Evolutionary conservation across 228 moss, liverwort and hornwort genomes (phyloP).

Genomic region (Sphagnum fallax): DNA sequence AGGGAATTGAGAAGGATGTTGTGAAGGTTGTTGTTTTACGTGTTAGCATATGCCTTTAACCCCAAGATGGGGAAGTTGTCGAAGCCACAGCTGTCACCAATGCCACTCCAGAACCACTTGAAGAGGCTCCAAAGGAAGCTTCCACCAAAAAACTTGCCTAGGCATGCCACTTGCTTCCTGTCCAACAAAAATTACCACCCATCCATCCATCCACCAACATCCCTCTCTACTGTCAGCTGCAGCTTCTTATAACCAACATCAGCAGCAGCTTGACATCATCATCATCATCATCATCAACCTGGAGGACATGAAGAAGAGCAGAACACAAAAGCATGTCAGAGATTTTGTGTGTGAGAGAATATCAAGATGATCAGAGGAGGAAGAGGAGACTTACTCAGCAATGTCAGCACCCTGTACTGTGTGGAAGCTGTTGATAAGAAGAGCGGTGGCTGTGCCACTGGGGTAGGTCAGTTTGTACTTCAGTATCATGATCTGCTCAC

Average conservation of each 20-base stretch:
- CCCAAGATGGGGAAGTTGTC: constrained; percentile 83
- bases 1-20: no score
- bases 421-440: constrained; percentile 93
- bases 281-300: no score
- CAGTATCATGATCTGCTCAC: constrained; percentile 73
- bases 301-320: no score
- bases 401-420: constrained; percentile 53
- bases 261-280: no score
- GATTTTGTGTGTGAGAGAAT: no score
- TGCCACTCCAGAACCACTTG: constrained; percentile 90
- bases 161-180: constrained; percentile 75
- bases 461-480: constrained; percentile 85
- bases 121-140: constrained; percentile 83
- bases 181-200: neutral
- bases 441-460: constrained; percentile 87
- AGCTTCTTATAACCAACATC: no score
- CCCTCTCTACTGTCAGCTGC: no score
- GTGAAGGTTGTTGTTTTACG: constrained; percentile 12
- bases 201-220: neutral
- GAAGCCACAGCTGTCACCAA: constrained; percentile 71
- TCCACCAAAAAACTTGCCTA: constrained; percentile 70
- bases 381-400: constrained; percentile 42
- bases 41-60: constrained; percentile 59
- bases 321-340: no score
- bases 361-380: no score